Evolutionary conservation across 371 early-diverging fungal genomes (phyloP).

Genomic region (Funneliformis caledonium): DNA sequence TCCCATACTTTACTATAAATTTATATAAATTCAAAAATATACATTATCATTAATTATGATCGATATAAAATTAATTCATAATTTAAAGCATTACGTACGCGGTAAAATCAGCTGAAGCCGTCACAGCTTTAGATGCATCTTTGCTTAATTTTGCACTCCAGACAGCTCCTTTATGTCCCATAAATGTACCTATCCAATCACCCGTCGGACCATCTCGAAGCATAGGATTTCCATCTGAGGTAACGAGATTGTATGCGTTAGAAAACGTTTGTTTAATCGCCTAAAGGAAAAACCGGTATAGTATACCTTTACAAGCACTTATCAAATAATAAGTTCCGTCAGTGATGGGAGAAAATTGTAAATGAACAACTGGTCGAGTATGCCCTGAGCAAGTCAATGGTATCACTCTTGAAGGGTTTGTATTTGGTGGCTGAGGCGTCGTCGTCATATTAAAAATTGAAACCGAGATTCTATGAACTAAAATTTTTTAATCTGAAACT

Average conservation of each 20-base stretch:
- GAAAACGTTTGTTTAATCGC: neutral
- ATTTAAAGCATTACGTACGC: constrained; percentile 54
- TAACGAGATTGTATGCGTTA: neutral
- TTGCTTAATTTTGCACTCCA: constrained; percentile 84
- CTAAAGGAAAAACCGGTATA: neutral
- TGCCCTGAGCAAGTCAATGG: constrained; percentile 90
- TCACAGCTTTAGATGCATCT: constrained; percentile 78
- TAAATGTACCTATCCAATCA: constrained; percentile 89
- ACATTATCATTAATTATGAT: neutral
- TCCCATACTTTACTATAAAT: constrained; percentile 78
- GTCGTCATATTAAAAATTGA: constrained; percentile 27
- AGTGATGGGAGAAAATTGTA: constrained; percentile 75
- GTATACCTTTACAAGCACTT: constrained; percentile 86
- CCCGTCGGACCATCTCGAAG: constrained; percentile 85
- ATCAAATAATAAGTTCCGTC: constrained; percentile 79
- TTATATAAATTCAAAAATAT: neutral
- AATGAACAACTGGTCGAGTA: constrained; percentile 86
- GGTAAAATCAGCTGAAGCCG: constrained; percentile 89
- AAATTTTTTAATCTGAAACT: too few relatives aligned
- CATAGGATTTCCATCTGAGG: constrained; percentile 83
- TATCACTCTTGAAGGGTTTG: constrained; percentile 47
- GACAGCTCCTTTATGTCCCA: constrained; percentile 89
- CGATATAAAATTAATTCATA: neutral
- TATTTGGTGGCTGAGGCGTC: constrained; percentile 35
- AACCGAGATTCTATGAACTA: too few relatives aligned